Conservation (phyloP, 768 basidiomycete genomes). For the Boletus fagicola region DNA sequence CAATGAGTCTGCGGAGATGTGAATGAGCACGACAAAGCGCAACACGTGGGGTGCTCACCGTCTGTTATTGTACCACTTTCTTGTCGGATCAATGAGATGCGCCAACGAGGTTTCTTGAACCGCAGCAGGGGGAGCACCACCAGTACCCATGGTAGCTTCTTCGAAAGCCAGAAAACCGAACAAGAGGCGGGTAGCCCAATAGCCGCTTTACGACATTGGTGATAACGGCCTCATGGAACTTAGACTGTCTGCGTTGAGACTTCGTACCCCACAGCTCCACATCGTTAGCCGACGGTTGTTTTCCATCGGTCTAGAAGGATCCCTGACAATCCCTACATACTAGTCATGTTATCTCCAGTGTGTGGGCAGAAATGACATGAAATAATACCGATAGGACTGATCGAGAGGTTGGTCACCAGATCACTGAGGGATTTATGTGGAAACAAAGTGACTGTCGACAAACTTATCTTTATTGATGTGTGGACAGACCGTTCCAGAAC, state of each 20-base stretch:
- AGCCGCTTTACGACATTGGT: not conserved
- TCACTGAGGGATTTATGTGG: not conserved
- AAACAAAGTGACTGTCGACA: not conserved
- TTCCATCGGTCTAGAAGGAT: not conserved
- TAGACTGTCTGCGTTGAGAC: not conserved
- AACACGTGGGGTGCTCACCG: conserved; percentile 39
- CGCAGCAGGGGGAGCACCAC: conserved; percentile 39
- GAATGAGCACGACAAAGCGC: not conserved
- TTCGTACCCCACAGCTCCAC: too few relatives aligned
- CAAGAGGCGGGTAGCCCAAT: conserved; percentile 28
- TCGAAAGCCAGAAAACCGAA: not conserved
- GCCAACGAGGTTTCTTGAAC: conserved; percentile 38
- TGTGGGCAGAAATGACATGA: not conserved
- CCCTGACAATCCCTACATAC: not conserved
- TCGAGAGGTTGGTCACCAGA: not conserved
- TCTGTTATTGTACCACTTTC: conserved; percentile 76
- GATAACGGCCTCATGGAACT: not conserved
- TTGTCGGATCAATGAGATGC: conserved; percentile 60
- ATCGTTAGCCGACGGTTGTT: not conserved
- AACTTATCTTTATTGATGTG: not conserved
- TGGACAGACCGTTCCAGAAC: too few relatives aligned
- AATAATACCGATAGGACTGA: not conserved
- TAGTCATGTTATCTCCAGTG: not conserved
- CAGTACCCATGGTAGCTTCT: conserved; percentile 49
- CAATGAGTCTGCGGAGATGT: conserved; percentile 45